Conservation (phyloP, 1,139 yeast genomes). For the Torulaspora globosa region DNA sequence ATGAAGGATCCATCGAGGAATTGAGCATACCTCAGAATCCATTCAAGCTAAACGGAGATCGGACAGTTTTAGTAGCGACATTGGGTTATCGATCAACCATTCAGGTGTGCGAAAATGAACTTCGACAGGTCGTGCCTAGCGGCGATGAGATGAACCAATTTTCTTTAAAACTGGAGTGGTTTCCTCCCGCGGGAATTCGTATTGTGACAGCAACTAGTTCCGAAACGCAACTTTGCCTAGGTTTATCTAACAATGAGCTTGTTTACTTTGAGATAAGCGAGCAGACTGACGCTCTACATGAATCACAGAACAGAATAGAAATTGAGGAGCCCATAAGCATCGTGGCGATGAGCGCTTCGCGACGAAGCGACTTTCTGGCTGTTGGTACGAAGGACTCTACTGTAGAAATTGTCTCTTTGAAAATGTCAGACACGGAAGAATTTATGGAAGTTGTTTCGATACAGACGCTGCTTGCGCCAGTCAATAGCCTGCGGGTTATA, state of each 20-base stretch:
- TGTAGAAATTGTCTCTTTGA: constrained; percentile 62
- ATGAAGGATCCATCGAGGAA: constrained; percentile 59
- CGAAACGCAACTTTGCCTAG: constrained; percentile 63
- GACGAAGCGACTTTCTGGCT: constrained; percentile 55
- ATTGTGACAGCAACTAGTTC: constrained; percentile 61
- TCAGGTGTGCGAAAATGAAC: constrained; percentile 72
- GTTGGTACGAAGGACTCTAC: constrained; percentile 73
- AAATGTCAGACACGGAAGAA: constrained; percentile 45
- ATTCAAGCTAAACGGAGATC: constrained; percentile 47
- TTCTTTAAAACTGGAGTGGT: constrained; percentile 56
- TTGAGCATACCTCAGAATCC: constrained; percentile 59
- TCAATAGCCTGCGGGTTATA: constrained; percentile 45
- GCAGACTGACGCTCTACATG: constrained; percentile 59
- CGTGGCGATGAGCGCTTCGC: constrained; percentile 50
- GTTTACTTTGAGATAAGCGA: constrained; percentile 76
- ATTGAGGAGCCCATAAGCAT: constrained; percentile 52
- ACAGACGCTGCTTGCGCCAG: constrained; percentile 64
- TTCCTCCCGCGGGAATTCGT: constrained; percentile 73
- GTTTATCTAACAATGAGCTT: constrained; percentile 66
- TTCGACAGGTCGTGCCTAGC: constrained; percentile 54
- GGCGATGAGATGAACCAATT: constrained; percentile 19
- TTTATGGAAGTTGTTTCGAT: constrained; percentile 60
- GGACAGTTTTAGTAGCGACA: constrained; percentile 67
- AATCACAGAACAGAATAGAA: constrained; percentile 61
- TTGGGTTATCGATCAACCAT: constrained; percentile 61